phyloP scores from a whole-genome alignment of 129 eudicot genomes.

The Kitagawia praeruptora region DNA sequence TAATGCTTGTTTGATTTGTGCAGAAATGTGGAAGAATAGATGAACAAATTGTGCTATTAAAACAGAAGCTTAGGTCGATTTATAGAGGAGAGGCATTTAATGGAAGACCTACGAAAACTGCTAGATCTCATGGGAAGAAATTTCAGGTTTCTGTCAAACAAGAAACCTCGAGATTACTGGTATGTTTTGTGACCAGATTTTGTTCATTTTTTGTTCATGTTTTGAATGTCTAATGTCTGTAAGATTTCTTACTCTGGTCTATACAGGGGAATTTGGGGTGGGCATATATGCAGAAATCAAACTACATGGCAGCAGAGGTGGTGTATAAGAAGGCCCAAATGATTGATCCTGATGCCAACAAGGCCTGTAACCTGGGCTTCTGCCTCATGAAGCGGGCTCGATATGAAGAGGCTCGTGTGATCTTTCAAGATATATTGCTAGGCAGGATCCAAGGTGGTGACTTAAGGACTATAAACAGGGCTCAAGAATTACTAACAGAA shows the following conservation, averaged over 20 bases:
- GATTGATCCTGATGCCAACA: conserved; percentile 88
- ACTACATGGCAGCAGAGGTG: conserved; percentile 78
- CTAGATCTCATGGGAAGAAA: conserved; percentile 96
- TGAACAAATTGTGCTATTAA: conserved; percentile 71
- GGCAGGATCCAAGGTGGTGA: conserved; percentile 50
- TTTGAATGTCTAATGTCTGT: no score
- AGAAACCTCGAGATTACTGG: conserved; percentile 83
- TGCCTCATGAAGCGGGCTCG: conserved; percentile 76
- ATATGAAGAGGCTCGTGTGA: conserved; percentile 51
- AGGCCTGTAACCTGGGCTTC: conserved; percentile 75
- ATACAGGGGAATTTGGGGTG: conserved; percentile 92
- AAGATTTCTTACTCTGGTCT: not conserved
- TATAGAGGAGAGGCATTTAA: conserved; percentile 85
- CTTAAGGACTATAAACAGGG: conserved; percentile 33
- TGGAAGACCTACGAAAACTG: conserved; percentile 88
- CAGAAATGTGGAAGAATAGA: conserved; percentile 97
- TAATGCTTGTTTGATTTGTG: not conserved
- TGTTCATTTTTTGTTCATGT: not conserved
- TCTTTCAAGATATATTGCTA: conserved; percentile 55
- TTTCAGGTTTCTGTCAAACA: conserved; percentile 86
- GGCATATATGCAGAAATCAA: conserved; percentile 91
- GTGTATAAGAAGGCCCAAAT: conserved; percentile 92
- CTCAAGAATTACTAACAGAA: conserved; percentile 55
- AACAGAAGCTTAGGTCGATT: conserved; percentile 78
- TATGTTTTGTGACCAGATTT: conserved; percentile 13